Base-by-base conservation (phyloP, 129 eudicot species). In the Helianthus tuberosus region DNA sequence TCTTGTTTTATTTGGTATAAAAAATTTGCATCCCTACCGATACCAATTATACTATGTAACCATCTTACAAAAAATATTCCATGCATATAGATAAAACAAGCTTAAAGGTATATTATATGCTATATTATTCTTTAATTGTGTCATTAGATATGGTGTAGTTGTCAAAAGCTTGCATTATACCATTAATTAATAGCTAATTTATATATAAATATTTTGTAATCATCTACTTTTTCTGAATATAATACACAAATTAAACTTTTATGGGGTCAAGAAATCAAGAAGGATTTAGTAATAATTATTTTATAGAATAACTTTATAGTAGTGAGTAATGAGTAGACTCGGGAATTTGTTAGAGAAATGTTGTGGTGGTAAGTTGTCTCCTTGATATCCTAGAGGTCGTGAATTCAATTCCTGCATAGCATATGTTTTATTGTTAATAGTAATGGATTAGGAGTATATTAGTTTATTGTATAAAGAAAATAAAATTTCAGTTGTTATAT, bases 81-180 rank as follows among this genome's bases (percentile, higher is more conserved):
- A 27, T 49, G 47, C 23, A 68, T 68, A 3, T 25, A 49, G 46
- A 51, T 69, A 51, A 5, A 16, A 68, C 43, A 68, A 69, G 14
- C 16, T n/a, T 41, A 51, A 36, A 36, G 49, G 17, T 49, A 39
- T 71, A 54, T 54, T 10, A 71, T 54, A 71, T 39, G 12, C 12
- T 36, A 5, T 10, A 47, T 61, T n/a, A 47, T 61, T 73, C 17
- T 32, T 73, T 73, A 32, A 15, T 61, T 61, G 20, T 61, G 48
- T 64, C 69, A 61, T 73, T 64, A 38, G 69, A 15, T 15, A 64
- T 32, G 50, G 48, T 35, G 60, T 9, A 47, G 59, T 61, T 73
- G 70, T 61, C 77, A 61, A 73, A 60, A 60, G 69, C 49, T 39
- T 15, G 62, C 69, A 61, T 73, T 27, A 63, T 60, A 29, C 49